Evolutionary conservation across 768 basidiomycete genomes (phyloP).

Genomic region (Botryobasidium botryosum): DNA sequence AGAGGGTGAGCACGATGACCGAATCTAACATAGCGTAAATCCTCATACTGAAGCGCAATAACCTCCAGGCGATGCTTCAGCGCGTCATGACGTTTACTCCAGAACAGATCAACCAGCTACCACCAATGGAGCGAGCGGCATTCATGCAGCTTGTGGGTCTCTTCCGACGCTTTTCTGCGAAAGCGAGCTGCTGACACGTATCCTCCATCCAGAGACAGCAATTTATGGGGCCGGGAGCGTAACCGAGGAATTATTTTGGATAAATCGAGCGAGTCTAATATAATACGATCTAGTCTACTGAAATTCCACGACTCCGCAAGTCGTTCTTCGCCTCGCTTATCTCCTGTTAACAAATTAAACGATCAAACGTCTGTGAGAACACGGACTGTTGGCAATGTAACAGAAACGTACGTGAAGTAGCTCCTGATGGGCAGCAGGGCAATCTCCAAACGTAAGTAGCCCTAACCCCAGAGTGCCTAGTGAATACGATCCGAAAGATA

Average conservation of each 20-base stretch:
- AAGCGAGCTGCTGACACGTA: neutral
- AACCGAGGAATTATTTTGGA: neutral
- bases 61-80: constrained; percentile 19
- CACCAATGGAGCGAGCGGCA: constrained; percentile 22
- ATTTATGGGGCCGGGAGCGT: neutral
- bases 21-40: neutral
- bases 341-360: constrained; percentile 7
- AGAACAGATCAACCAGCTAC: constrained; percentile 25
- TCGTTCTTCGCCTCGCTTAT: constrained; percentile 11
- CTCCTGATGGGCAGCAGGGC: constrained; percentile 11
- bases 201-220: neutral
- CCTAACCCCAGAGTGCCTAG: constrained; percentile 10
- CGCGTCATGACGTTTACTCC: constrained; percentile 26
- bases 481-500: constrained; percentile 11
- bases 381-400: neutral
- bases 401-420: constrained; percentile 8
- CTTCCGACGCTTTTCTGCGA: neutral
- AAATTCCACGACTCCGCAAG: constrained; percentile 7
- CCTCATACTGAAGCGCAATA: neutral
- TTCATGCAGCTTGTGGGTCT: constrained; percentile 26
- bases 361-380: neutral
- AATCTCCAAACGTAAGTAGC: constrained; percentile 11
- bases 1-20: constrained; percentile 3
- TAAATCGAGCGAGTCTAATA: neutral
- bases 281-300: constrained; percentile 6